Conservation (phyloP, 148 eudicot genomes). For the Cornus kousa region DNA sequence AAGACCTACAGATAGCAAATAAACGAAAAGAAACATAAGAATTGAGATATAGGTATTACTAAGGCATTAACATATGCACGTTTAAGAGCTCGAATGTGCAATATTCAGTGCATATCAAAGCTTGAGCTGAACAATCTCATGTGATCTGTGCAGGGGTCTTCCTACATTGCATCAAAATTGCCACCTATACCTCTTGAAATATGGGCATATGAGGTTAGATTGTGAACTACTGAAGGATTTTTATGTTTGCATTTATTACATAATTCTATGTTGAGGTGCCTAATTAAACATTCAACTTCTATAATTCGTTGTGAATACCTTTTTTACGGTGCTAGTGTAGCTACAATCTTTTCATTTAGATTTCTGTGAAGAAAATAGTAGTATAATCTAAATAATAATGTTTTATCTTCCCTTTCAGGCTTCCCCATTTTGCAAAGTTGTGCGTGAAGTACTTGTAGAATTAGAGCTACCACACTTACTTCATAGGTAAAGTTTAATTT, state of each 20-base stretch:
- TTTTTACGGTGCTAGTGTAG: background rate
- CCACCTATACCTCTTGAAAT: constrained; percentile 86
- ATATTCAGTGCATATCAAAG: too few relatives aligned
- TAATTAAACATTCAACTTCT: background rate
- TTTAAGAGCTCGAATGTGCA: too few relatives aligned
- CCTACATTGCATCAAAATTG: constrained; percentile 74
- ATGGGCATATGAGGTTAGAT: constrained; percentile 93
- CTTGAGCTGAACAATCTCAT: background rate
- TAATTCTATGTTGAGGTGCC: background rate
- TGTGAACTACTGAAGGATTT: background rate
- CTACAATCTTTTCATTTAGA: background rate
- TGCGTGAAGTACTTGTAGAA: constrained; percentile 95
- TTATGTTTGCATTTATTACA: background rate
- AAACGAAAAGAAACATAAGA: too few relatives aligned
- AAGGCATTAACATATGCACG: too few relatives aligned
- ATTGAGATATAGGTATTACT: too few relatives aligned
- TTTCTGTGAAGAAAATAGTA: background rate
- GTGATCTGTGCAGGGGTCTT: constrained; percentile 53
- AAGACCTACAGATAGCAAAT: too few relatives aligned
- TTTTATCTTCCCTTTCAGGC: constrained; percentile 45
- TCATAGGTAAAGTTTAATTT: constrained; percentile 53
- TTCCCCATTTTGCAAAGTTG: constrained; percentile 96
- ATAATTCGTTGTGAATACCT: background rate
- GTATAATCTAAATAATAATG: background rate
- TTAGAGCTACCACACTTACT: constrained; percentile 90